Evolutionary conservation across 768 basidiomycete genomes (phyloP).

Genomic region (Kwoniella sp.): DNA sequence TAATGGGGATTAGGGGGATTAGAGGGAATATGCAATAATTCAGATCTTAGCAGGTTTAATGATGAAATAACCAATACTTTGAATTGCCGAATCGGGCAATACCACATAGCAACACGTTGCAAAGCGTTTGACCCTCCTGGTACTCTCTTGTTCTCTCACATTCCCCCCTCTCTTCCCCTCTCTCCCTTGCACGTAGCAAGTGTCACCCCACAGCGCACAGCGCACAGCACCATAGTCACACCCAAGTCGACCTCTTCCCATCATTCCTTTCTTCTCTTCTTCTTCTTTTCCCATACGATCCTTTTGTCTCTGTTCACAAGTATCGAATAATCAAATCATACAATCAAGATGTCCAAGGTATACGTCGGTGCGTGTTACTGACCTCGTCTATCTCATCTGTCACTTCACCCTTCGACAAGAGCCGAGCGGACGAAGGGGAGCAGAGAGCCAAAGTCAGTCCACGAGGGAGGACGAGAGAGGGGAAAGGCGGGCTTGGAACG

Average conservation of each 20-base stretch:
- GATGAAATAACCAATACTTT: not conserved
- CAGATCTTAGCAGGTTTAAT: not conserved
- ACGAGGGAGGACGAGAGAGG: not conserved
- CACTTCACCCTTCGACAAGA: not conserved
- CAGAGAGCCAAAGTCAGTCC: not conserved
- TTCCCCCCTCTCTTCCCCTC: not conserved
- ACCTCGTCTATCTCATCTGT: not conserved
- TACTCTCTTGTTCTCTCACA: not conserved
- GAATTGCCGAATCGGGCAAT: not conserved
- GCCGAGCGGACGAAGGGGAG: not conserved
- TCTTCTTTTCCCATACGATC: conserved; percentile 7
- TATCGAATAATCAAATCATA: conserved; percentile 3
- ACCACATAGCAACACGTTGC: not conserved
- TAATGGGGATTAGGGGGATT: not conserved
- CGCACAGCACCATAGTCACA: conserved; percentile 7
- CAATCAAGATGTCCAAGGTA: conserved; percentile 46
- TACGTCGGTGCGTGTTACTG: conserved; percentile 53
- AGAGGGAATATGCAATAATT: conserved; percentile 1
- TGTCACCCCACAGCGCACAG: not conserved
- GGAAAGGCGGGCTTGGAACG: not conserved
- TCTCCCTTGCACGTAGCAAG: not conserved
- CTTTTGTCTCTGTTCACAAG: conserved; percentile 5
- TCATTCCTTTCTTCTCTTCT: conserved; percentile 14
- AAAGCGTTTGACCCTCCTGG: not conserved
- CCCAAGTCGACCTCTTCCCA: not conserved